Conservation (phyloP, 495 filamentous ascomycete species). For the Lepraria neglecta region DNA sequence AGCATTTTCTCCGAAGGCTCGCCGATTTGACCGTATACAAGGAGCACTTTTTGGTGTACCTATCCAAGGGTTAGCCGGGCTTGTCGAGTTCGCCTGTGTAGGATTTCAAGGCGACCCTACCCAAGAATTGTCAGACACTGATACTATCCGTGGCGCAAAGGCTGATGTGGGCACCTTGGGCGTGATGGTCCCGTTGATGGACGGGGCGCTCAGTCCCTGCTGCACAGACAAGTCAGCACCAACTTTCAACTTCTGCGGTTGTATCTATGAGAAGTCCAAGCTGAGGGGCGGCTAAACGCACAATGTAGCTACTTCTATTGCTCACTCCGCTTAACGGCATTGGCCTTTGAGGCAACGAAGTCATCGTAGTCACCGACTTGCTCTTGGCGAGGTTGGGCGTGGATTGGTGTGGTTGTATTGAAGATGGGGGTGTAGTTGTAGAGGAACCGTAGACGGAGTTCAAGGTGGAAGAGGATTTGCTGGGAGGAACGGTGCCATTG, state of each 20-base stretch:
- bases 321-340: conserved; percentile 39
- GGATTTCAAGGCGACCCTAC: conserved; percentile 41
- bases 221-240: conserved; percentile 45
- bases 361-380: conserved; percentile 43
- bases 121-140: conserved; percentile 74
- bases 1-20: conserved; percentile 62
- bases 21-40: conserved; percentile 72
- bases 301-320: conserved; percentile 47
- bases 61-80: conserved; percentile 32
- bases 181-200: conserved; percentile 46
- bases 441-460: conserved; percentile 51
- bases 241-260: conserved; percentile 37
- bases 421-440: conserved; percentile 58
- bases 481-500: conserved; percentile 45
- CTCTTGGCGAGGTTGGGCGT: conserved; percentile 46
- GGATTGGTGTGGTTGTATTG: conserved; percentile 50
- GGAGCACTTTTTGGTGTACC: conserved; percentile 85
- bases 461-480: conserved; percentile 59
- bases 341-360: conserved; percentile 40
- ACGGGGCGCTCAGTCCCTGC: conserved; percentile 39
- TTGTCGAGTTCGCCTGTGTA: not conserved
- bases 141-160: conserved; percentile 70
- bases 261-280: conserved; percentile 1
- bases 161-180: conserved; percentile 58
- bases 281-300: conserved; percentile 29